A percentile compares a stretch with the other conserved stretches of the same genome.
phyloP scores from a whole-genome alignment of 139 green algal species.

The Trebouxia sp. region DNA sequence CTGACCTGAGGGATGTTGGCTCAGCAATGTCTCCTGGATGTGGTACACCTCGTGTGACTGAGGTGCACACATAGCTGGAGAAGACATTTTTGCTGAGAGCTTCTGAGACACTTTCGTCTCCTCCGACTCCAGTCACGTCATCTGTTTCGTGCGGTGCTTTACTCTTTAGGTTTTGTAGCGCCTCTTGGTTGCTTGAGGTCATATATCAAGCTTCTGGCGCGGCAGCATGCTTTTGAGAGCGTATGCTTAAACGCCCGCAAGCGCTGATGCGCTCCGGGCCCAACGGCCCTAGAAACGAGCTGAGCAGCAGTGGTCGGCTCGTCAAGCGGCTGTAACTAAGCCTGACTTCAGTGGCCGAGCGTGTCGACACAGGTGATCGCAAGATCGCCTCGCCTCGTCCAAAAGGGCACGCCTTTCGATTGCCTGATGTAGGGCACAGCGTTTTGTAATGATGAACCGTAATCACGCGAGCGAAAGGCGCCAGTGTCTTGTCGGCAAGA shows the following conservation, averaged over 20 bases:
- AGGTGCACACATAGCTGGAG: constrained; percentile 43
- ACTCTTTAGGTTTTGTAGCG: constrained; percentile 8
- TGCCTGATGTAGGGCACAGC: too few species aligned
- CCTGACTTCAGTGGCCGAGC: too few species aligned
- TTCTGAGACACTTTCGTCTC: constrained; percentile 44
- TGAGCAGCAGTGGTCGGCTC: too few species aligned
- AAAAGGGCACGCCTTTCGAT: too few species aligned
- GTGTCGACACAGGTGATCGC: too few species aligned
- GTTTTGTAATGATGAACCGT: neutral
- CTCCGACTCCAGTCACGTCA: constrained; percentile 33
- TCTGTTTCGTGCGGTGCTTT: constrained; percentile 20
- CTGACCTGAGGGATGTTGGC: constrained; percentile 64
- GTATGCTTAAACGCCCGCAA: neutral
- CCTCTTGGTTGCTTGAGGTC: constrained; percentile 12
- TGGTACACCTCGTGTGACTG: constrained; percentile 26
- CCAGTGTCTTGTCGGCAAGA: neutral
- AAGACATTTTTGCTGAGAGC: constrained; percentile 49
- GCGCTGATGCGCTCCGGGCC: too few species aligned
- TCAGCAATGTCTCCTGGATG: constrained; percentile 80
- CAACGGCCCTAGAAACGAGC: too few species aligned
- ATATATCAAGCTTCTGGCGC: neutral
- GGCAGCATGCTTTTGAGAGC: neutral
- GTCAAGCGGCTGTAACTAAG: too few species aligned
- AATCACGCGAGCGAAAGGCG: neutral
- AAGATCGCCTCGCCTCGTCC: too few species aligned